Conservation (phyloP, 2,329 filamentous ascomycete species). For the Ceratocystis colombiana region DNA sequence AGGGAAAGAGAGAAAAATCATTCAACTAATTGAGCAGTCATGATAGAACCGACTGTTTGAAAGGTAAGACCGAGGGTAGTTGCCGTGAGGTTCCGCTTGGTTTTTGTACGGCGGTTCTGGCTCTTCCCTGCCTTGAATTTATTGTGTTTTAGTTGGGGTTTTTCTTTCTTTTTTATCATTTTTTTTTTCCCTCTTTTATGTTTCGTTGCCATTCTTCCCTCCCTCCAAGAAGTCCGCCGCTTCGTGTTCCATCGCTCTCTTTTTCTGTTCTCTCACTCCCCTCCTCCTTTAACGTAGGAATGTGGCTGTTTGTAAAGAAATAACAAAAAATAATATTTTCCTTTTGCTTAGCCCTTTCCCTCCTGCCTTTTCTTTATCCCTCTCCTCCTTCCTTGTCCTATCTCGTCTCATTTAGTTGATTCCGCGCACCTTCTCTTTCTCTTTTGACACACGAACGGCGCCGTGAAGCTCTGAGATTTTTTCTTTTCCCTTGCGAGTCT, state of each 20-base stretch:
- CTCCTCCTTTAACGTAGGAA: conserved; percentile 15
- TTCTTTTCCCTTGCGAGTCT: not conserved
- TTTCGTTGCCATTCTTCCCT: conserved; percentile 10
- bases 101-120: too few species aligned
- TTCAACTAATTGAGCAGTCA: too few species aligned
- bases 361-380: conserved; percentile 17
- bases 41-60: too few species aligned
- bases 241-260: conserved; percentile 10
- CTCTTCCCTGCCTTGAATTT: not conserved
- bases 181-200: conserved; percentile 19
- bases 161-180: conserved; percentile 24
- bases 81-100: too few species aligned
- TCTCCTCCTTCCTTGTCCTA: conserved; percentile 13
- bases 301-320: conserved; percentile 13
- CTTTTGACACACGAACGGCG: not conserved
- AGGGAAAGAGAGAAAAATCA: too few species aligned
- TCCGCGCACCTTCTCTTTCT: conserved; percentile 1
- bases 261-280: not conserved
- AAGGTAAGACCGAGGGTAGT: too few species aligned
- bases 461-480: not conserved
- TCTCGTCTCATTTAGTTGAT: not conserved
- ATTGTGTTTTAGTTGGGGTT: not conserved
- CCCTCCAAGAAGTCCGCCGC: not conserved
- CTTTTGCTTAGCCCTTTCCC: conserved; percentile 17
- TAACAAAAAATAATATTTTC: conserved; percentile 1